Evolutionary conservation across 768 basidiomycete genomes (phyloP).

Genomic region (Tremella fuciformis): DNA sequence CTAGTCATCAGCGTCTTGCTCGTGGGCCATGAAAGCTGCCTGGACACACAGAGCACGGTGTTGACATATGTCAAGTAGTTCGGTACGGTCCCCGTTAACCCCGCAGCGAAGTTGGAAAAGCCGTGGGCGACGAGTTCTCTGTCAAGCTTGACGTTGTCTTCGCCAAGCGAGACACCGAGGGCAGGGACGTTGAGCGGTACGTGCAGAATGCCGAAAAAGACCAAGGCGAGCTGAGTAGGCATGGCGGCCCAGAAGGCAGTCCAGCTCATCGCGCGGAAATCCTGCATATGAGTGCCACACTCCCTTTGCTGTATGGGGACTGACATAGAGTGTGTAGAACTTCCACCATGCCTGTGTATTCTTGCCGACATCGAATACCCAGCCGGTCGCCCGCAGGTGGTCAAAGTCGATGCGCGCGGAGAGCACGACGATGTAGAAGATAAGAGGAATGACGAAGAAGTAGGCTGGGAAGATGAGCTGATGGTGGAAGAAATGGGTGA

Average conservation of each 20-base stretch:
- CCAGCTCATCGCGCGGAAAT: conserved; percentile 63
- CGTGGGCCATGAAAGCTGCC: background rate
- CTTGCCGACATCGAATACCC: conserved; percentile 76
- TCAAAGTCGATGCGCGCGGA: conserved; percentile 63
- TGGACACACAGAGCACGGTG: conserved; percentile 51
- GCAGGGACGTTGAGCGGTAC: conserved; percentile 65
- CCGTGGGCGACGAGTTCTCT: conserved; percentile 91
- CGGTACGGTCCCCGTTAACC: conserved; percentile 77
- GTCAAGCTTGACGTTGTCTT: conserved; percentile 81
- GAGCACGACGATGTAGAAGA: conserved; percentile 78
- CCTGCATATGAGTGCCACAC: conserved; percentile 51
- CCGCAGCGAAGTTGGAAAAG: conserved; percentile 80
- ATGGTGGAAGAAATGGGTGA: conserved; percentile 76
- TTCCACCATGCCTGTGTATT: conserved; percentile 68
- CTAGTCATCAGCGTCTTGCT: conserved; percentile 44
- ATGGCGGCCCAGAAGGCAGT: conserved; percentile 72
- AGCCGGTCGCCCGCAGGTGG: conserved; percentile 64
- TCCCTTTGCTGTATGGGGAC: conserved; percentile 30
- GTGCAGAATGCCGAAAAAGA: conserved; percentile 54
- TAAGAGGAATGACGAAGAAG: conserved; percentile 63
- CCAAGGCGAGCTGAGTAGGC: conserved; percentile 87
- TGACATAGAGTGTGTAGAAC: conserved; percentile 76
- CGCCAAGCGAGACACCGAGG: conserved; percentile 82
- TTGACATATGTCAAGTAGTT: conserved; percentile 70
- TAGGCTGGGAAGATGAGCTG: conserved; percentile 80